A percentile compares a stretch with the other conserved stretches of the same genome.
Conservation (phyloP, 805 yeast genomes). For the Suhomyces tanzawaensis region DNA sequence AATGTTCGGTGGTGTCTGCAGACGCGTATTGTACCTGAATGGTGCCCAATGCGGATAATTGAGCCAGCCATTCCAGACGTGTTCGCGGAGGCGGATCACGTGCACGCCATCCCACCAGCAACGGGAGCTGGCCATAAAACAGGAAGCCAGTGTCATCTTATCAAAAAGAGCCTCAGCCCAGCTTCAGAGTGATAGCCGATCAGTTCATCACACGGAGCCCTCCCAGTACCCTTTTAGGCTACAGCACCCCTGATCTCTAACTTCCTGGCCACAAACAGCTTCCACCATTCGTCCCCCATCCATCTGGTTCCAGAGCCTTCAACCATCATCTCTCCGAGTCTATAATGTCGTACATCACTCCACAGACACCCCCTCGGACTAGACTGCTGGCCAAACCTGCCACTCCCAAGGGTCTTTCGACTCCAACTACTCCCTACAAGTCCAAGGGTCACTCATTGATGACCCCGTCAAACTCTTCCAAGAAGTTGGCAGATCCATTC, state of each 20-base stretch:
- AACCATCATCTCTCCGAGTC: too few species aligned
- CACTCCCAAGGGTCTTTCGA: not conserved
- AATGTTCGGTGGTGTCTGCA: too few species aligned
- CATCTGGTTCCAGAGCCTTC: too few species aligned
- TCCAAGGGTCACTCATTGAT: not conserved
- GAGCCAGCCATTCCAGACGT: slow-evolving; percentile 2
- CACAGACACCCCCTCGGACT: slow-evolving; percentile 4
- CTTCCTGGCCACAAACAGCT: not conserved
- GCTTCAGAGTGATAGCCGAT: too few species aligned
- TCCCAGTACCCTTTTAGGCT: too few species aligned
- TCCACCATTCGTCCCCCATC: not conserved
- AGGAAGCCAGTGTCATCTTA: not conserved
- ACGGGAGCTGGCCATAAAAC: not conserved
- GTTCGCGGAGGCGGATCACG: not conserved
- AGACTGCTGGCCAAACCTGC: not conserved
- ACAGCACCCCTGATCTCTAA: not conserved
- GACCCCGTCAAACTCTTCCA: slow-evolving; percentile 5
- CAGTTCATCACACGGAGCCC: too few species aligned
- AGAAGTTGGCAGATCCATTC: slow-evolving; percentile 3
- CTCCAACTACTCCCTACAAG: slow-evolving; percentile 2
- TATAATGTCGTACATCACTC: slow-evolving; percentile 1
- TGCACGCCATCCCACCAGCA: not conserved
- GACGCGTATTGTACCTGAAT: too few species aligned
- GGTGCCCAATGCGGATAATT: not conserved
- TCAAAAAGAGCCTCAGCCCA: too few species aligned